These are phyloP conservation scores for Aspergillus melleus DNA, from an alignment of 2,329 filamentous ascomycete genomes.

Conservation along the genomic window DNA sequence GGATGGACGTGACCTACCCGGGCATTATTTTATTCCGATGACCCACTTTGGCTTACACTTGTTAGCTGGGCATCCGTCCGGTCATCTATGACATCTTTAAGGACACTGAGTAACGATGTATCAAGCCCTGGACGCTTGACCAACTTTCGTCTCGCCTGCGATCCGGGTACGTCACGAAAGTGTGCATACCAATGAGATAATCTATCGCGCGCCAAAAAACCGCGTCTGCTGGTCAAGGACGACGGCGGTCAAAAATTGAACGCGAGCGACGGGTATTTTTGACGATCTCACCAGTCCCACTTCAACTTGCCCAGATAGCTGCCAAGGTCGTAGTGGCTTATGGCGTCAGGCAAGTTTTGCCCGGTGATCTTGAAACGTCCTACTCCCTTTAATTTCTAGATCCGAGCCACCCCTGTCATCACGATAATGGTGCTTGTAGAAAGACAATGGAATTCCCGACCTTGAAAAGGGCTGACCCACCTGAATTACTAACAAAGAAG, in stretches of 20 bases:
- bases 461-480: too few relatives aligned
- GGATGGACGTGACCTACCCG: slow-evolving; percentile 2
- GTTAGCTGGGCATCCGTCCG: slow-evolving; percentile 2
- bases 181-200: slow-evolving; percentile 4
- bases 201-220: slow-evolving; percentile 3
- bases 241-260: slow-evolving; percentile 1
- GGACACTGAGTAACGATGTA: slow-evolving; percentile 2
- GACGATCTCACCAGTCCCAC: background rate
- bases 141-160: slow-evolving; percentile 1
- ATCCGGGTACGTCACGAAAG: slow-evolving; percentile 3
- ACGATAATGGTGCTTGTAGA: too few relatives aligned
- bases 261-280: background rate
- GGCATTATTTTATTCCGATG: background rate
- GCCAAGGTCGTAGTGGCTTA: slow-evolving; percentile 2
- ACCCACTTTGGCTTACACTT: background rate
- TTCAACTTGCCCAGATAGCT: slow-evolving; percentile 8
- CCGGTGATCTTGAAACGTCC: too few relatives aligned
- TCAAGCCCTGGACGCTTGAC: slow-evolving; percentile 1
- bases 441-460: too few relatives aligned
- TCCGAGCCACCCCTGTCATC: too few relatives aligned
- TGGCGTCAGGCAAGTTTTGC: background rate
- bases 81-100: slow-evolving; percentile 1
- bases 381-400: too few relatives aligned
- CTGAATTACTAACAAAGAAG: too few relatives aligned
- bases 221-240: background rate